A percentile compares a stretch with the other conserved stretches of the same genome.
Conservation (phyloP, 805 yeast genomes). For the Sugiyamaella marilandica region DNA sequence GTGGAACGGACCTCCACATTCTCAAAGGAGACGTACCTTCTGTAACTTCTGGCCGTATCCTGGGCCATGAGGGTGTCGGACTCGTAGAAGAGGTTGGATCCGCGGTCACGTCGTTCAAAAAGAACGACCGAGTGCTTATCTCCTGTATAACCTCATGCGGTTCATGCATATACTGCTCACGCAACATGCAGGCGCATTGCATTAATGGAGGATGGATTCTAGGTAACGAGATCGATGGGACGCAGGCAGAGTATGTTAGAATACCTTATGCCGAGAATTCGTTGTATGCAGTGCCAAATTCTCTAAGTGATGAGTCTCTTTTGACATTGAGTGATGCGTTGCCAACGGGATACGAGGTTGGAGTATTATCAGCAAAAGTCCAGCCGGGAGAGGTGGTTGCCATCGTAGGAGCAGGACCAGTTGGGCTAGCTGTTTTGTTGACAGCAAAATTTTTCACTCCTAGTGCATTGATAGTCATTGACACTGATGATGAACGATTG, state of each 20-base stretch:
- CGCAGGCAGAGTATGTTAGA: slow-evolving; percentile 72
- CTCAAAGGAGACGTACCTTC: slow-evolving; percentile 75
- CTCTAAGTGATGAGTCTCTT: slow-evolving; percentile 76
- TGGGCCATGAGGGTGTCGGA: slow-evolving; percentile 99
- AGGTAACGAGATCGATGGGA: slow-evolving; percentile 60
- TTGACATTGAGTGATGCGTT: slow-evolving; percentile 77
- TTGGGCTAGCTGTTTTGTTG: slow-evolving; percentile 67
- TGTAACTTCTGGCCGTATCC: slow-evolving; percentile 65
- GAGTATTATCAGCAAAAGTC: slow-evolving; percentile 70
- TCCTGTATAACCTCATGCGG: slow-evolving; percentile 66
- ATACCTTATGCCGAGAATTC: slow-evolving; percentile 78
- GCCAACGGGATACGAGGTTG: slow-evolving; percentile 66
- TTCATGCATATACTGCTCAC: slow-evolving; percentile 52
- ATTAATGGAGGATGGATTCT: slow-evolving; percentile 64
- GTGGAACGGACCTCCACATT: slow-evolving; percentile 80
- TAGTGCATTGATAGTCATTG: slow-evolving; percentile 62
- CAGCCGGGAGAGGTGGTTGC: slow-evolving; percentile 50
- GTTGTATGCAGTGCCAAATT: slow-evolving; percentile 73
- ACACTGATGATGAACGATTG: slow-evolving; percentile 63
- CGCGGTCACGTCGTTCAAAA: slow-evolving; percentile 80
- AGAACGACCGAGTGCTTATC: slow-evolving; percentile 80
- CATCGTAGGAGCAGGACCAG: slow-evolving; percentile 51
- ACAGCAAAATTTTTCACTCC: slow-evolving; percentile 68
- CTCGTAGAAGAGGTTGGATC: slow-evolving; percentile 90
- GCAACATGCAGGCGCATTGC: slow-evolving; percentile 83